Conservation (phyloP, 768 basidiomycete species). For the Collybia sordida region DNA sequence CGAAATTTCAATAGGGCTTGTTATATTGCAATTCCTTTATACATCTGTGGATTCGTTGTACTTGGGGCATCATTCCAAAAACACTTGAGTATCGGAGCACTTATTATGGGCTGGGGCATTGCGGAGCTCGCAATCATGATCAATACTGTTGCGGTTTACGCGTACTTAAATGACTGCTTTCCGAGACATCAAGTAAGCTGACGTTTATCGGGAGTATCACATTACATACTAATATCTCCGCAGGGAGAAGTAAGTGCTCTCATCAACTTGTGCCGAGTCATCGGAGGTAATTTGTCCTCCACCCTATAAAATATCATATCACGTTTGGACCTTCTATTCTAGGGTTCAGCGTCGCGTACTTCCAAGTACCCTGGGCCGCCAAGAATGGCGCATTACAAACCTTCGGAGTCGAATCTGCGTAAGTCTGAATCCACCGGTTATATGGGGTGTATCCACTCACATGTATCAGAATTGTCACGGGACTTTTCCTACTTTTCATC, state of each 20-base stretch:
- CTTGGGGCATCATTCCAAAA: constrained; percentile 57
- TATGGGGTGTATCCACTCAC: not conserved
- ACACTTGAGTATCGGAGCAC: constrained; percentile 47
- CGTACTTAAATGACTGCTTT: constrained; percentile 30
- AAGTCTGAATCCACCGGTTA: constrained; percentile 18
- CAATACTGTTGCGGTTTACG: constrained; percentile 62
- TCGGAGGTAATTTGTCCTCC: constrained; percentile 38
- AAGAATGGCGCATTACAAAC: constrained; percentile 61
- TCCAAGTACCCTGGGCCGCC: constrained; percentile 64
- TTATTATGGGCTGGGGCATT: constrained; percentile 71
- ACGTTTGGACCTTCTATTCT: not conserved
- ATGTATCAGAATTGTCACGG: constrained; percentile 42
- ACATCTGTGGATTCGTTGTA: constrained; percentile 58
- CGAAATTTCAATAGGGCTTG: constrained; percentile 42
- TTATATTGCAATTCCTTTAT: constrained; percentile 60
- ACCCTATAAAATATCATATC: not conserved
- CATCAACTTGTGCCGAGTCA: constrained; percentile 52
- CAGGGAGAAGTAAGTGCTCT: constrained; percentile 65
- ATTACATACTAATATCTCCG: not conserved
- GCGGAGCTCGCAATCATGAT: constrained; percentile 57
- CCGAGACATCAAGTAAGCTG: constrained; percentile 28
- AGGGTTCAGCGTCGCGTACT: constrained; percentile 66
- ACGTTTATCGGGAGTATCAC: not conserved
- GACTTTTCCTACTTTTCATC: constrained; percentile 49
- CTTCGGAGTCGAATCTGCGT: constrained; percentile 64